Evolutionary conservation across 257 asterid species (phyloP).

Genomic region (Handroanthus guayacan): DNA sequence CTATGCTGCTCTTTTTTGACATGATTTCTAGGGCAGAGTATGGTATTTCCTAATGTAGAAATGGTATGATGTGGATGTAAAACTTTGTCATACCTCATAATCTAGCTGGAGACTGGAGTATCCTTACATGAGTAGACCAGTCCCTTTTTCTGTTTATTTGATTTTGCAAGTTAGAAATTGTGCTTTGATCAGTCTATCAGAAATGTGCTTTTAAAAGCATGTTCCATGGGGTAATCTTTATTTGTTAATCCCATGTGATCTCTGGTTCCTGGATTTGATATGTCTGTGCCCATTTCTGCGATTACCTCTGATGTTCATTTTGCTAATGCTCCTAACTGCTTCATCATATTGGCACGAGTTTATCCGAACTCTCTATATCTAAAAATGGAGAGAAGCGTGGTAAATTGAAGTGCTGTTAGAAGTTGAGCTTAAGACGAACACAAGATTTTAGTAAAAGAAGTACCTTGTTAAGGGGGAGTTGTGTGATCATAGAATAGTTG

Average conservation of each 20-base stretch:
- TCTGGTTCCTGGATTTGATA: slow-evolving; percentile 7
- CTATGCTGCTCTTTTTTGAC: slow-evolving; percentile 4
- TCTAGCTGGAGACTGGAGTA: not conserved
- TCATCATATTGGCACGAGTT: not conserved
- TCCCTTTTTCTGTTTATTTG: not conserved
- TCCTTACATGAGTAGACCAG: not conserved
- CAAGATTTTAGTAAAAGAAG: not conserved
- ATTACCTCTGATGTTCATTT: slow-evolving; percentile 4
- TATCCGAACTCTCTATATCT: not conserved
- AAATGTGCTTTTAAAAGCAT: not conserved
- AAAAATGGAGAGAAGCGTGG: not conserved
- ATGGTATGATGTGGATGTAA: not conserved
- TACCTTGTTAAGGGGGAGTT: not conserved
- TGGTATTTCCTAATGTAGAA: not conserved
- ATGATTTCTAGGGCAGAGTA: not conserved
- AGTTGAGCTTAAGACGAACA: slow-evolving; percentile 24
- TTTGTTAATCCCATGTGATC: not conserved
- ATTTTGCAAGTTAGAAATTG: not conserved
- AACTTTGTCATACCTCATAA: not conserved
- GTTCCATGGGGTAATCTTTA: not conserved
- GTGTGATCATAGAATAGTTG: not conserved
- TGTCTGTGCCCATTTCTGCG: not conserved
- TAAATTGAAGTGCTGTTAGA: not conserved
- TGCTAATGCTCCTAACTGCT: not conserved
- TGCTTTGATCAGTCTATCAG: not conserved